Evolutionary conservation across 495 filamentous ascomycete species (phyloP).

Genomic region (Podospora fimiseda): DNA sequence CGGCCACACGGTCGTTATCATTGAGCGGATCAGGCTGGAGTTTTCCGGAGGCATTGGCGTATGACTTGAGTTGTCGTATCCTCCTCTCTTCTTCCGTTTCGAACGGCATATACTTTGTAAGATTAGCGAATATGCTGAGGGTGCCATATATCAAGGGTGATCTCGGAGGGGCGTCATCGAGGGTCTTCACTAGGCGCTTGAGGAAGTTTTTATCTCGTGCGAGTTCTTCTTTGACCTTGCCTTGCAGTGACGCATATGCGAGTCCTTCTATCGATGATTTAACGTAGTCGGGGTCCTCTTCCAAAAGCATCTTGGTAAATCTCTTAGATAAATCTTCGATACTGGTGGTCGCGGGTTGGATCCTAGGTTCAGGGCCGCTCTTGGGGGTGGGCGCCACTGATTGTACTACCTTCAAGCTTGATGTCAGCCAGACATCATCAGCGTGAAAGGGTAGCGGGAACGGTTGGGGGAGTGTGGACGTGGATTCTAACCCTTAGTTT

Average conservation of each 20-base stretch:
- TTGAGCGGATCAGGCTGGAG: constrained; percentile 60
- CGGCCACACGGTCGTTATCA: constrained; percentile 64
- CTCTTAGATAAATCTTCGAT: constrained; percentile 67
- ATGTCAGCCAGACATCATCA: constrained; percentile 42
- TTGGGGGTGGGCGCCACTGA: constrained; percentile 31
- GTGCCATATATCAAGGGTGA: constrained; percentile 76
- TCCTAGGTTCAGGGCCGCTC: constrained; percentile 27
- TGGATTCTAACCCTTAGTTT: constrained; percentile 56
- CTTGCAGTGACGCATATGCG: constrained; percentile 79
- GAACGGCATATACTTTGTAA: constrained; percentile 73
- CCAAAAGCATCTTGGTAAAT: constrained; percentile 71
- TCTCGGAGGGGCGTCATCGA: constrained; percentile 54
- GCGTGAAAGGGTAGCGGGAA: constrained; percentile 10
- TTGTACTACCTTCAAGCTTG: constrained; percentile 46
- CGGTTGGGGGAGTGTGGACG: constrained; percentile 9
- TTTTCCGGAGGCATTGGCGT: constrained; percentile 73
- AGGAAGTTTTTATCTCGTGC: constrained; percentile 60
- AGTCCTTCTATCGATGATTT: constrained; percentile 83
- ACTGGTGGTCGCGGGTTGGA: constrained; percentile 46
- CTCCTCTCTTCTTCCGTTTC: constrained; percentile 87
- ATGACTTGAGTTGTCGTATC: constrained; percentile 83
- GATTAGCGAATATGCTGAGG: constrained; percentile 73
- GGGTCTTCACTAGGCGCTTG: constrained; percentile 54
- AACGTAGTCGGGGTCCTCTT: constrained; percentile 48
- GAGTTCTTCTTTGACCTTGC: constrained; percentile 74